Evolutionary conservation across 306 rosid genomes (phyloP).

Genomic region (Alnus glutinosa): DNA sequence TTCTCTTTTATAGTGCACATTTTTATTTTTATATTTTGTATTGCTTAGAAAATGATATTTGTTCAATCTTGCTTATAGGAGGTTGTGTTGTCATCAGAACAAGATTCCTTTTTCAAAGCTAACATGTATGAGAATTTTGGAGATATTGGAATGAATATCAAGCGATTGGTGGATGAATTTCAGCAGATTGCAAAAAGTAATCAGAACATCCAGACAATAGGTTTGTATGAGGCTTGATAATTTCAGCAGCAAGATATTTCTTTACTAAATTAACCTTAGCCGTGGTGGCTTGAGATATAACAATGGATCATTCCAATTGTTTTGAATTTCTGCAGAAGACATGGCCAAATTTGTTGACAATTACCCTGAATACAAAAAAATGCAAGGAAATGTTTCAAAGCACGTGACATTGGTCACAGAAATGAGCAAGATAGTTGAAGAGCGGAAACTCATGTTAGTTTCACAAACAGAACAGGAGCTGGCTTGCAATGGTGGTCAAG

Average conservation of each 20-base stretch:
- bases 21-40: constrained; percentile 20
- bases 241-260: background rate
- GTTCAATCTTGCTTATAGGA: constrained; percentile 52
- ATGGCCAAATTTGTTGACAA: constrained; percentile 97
- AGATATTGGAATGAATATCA: constrained; percentile 96
- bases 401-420: constrained; percentile 94
- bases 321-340: constrained; percentile 67
- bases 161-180: constrained; percentile 91
- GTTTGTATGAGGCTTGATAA: constrained; percentile 47
- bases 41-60: constrained; percentile 24
- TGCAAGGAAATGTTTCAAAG: constrained; percentile 97
- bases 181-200: constrained; percentile 83
- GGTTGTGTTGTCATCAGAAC: constrained; percentile 93
- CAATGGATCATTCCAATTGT: constrained; percentile 26
- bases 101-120: constrained; percentile 82
- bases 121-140: constrained; percentile 97
- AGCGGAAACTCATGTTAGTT: constrained; percentile 85
- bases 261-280: background rate
- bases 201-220: constrained; percentile 94
- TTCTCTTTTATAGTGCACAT: constrained; percentile 9
- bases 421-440: constrained; percentile 85
- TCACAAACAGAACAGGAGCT: constrained; percentile 93
- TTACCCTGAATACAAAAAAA: constrained; percentile 91
- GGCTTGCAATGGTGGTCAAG: constrained; percentile 98
- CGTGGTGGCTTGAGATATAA: background rate